Percentiles rank a stretch among this genome's conserved stretches.
Conservation (phyloP, 73 alveolate species). For the Paramecium pentaurelia region DNA sequence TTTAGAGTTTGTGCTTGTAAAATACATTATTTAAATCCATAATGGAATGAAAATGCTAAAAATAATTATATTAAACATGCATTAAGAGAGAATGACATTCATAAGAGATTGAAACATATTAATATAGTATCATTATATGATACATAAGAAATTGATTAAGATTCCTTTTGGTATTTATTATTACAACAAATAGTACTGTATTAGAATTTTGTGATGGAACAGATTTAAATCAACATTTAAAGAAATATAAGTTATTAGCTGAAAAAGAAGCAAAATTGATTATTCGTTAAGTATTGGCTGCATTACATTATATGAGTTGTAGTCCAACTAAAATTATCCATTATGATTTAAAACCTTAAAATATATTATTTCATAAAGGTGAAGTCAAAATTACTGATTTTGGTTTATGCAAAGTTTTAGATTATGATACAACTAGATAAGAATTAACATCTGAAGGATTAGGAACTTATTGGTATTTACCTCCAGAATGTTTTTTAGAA, state of each 20-base stretch:
- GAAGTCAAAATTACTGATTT: conserved; percentile 98
- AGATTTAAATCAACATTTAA: conserved; percentile 80
- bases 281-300: conserved; percentile 91
- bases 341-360: conserved; percentile 97
- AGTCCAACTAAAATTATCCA: conserved; percentile 84
- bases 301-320: conserved; percentile 85
- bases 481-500: conserved; percentile 97
- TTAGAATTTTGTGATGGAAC: conserved; percentile 97
- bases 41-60: conserved; percentile 92
- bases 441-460: conserved; percentile 97
- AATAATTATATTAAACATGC: conserved; percentile 98
- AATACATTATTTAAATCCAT: conserved; percentile 91
- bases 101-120: conserved; percentile 87
- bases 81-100: conserved; percentile 94
- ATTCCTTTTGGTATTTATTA: conserved; percentile 72
- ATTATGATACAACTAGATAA: conserved; percentile 81
- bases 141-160: conserved; percentile 94
- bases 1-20: conserved; percentile 92
- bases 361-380: conserved; percentile 93
- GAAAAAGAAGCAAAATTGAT: conserved; percentile 98
- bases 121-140: conserved; percentile 92
- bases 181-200: conserved; percentile 73
- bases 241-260: conserved; percentile 54
- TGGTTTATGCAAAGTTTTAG: conserved; percentile 96
- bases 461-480: conserved; percentile 99